Percentiles rank a stretch among this genome's conserved stretches.
phyloP scores from a whole-genome alignment of 257 asterid species.

The Datura wrightii region DNA sequence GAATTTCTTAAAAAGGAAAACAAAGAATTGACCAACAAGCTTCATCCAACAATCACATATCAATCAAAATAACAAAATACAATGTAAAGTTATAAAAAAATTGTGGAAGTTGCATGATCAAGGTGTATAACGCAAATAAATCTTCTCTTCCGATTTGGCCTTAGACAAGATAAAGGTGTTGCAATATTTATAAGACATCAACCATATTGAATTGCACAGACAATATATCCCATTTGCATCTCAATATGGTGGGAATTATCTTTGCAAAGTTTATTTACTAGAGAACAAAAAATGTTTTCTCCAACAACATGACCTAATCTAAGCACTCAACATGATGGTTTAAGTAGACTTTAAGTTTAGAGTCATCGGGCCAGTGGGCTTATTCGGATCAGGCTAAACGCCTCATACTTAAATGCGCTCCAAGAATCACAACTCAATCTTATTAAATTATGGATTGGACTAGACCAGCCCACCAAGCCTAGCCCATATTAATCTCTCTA shows the following conservation, averaged over 20 bases:
- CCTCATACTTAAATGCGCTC: too few relatives aligned
- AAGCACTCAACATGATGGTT: too few relatives aligned
- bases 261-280: conserved; percentile 58
- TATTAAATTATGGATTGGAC: too few relatives aligned
- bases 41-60: background rate
- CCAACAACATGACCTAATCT: conserved; percentile 52
- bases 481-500: too few relatives aligned
- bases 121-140: background rate
- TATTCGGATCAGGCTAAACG: too few relatives aligned
- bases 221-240: conserved; percentile 38
- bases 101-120: conserved; percentile 3
- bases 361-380: too few relatives aligned
- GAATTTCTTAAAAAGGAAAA: too few relatives aligned
- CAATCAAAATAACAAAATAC: background rate
- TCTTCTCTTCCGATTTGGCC: background rate
- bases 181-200: background rate
- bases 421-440: too few relatives aligned
- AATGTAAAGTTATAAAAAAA: background rate
- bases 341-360: too few relatives aligned
- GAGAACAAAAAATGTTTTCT: conserved; percentile 40
- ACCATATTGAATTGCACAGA: conserved; percentile 25
- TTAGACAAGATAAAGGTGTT: conserved; percentile 14
- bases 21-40: background rate
- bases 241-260: conserved; percentile 38
- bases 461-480: too few relatives aligned